phyloP scores from a whole-genome alignment of 768 basidiomycete species.

The Strobilomyces dryophilus region DNA sequence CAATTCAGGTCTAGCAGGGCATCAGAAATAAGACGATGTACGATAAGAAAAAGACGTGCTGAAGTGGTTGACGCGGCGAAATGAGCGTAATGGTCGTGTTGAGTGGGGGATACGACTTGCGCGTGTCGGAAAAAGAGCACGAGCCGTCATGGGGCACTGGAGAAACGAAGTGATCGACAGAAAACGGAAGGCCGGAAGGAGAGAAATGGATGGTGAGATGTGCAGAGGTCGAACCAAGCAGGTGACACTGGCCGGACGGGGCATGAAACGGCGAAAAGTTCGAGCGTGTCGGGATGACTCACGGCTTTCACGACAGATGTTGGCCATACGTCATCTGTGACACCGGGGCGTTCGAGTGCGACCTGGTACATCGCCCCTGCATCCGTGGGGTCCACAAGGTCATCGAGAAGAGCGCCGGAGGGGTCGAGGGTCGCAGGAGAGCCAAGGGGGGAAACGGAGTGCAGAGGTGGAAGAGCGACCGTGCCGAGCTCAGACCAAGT shows the following conservation, averaged over 20 bases:
- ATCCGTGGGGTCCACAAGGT: slow-evolving; percentile 41
- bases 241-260: slow-evolving; percentile 54
- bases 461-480: slow-evolving; percentile 18
- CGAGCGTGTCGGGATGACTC: slow-evolving; percentile 52
- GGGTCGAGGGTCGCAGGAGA: slow-evolving; percentile 34
- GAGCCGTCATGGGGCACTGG: slow-evolving; percentile 66
- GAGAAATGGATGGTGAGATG: slow-evolving; percentile 53
- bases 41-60: slow-evolving; percentile 37
- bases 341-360: slow-evolving; percentile 51
- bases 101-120: slow-evolving; percentile 27
- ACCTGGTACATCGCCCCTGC: slow-evolving; percentile 64
- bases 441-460: slow-evolving; percentile 34
- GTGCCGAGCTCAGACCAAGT: slow-evolving; percentile 26
- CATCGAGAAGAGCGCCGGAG: slow-evolving; percentile 40
- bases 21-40: slow-evolving; percentile 1
- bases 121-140: slow-evolving; percentile 39
- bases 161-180: slow-evolving; percentile 68
- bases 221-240: slow-evolving; percentile 51
- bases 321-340: slow-evolving; percentile 32
- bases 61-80: slow-evolving; percentile 48
- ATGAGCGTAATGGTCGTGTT: slow-evolving; percentile 55
- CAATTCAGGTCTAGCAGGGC: slow-evolving; percentile 54
- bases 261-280: slow-evolving; percentile 12
- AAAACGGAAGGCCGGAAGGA: slow-evolving; percentile 47
- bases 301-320: slow-evolving; percentile 36